These are phyloP conservation scores for Rosellinia necatrix DNA, from an alignment of 2,329 filamentous ascomycete genomes.

Conservation along the genomic window DNA sequence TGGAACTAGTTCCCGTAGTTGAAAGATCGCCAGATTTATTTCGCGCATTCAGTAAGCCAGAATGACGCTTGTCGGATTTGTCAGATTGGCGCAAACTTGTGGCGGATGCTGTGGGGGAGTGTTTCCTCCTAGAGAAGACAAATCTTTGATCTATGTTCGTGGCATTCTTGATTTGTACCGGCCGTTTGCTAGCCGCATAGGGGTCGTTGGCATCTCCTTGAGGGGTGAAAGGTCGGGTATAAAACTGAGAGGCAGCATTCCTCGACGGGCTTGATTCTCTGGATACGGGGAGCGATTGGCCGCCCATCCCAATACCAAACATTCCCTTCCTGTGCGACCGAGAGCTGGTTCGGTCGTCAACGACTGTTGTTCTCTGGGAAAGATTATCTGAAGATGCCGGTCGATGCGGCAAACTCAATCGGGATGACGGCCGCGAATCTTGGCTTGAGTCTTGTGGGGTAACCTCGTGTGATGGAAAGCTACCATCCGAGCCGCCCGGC, in stretches of 20 bases:
- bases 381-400: conserved; percentile 49
- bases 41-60: conserved; percentile 47
- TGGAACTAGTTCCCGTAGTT: conserved; percentile 52
- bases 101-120: conserved; percentile 60
- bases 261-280: conserved; percentile 69
- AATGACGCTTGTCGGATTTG: conserved; percentile 56
- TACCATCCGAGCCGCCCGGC: conserved; percentile 32
- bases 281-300: conserved; percentile 60
- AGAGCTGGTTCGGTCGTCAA: conserved; percentile 40
- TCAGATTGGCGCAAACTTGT: conserved; percentile 53
- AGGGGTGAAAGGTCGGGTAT: conserved; percentile 77
- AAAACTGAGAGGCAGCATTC: conserved; percentile 64
- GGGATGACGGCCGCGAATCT: conserved; percentile 50
- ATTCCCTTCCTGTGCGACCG: conserved; percentile 57
- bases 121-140: conserved; percentile 77
- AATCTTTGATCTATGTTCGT: conserved; percentile 77
- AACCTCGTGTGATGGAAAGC: conserved; percentile 52
- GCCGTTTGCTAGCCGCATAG: conserved; percentile 80
- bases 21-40: conserved; percentile 51
- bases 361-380: conserved; percentile 48
- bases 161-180: conserved; percentile 68
- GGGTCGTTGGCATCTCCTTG: conserved; percentile 81
- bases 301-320: conserved; percentile 54
- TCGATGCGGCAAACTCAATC: conserved; percentile 48
- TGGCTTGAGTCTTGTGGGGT: conserved; percentile 72